A percentile compares a stretch with the other conserved stretches of the same genome.
Evolutionary conservation across 139 green algal species (phyloP).

Genomic region (Coccomyxa sp.): DNA sequence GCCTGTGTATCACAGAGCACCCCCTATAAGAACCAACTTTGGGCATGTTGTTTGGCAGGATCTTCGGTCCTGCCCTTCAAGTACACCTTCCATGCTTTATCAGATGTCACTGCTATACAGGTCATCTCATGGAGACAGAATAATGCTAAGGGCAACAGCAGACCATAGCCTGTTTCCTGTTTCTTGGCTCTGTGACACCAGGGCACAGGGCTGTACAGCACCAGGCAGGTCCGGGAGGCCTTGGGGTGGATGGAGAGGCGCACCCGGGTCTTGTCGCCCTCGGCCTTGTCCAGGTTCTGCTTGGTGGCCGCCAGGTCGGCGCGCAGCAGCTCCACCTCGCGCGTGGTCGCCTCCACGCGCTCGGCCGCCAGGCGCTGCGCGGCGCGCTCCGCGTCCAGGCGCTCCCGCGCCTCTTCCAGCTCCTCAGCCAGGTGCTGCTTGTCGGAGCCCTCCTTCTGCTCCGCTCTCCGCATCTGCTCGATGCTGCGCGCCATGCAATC

Average conservation of each 20-base stretch:
- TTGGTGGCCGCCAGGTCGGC: conserved; percentile 42
- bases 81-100: too few species aligned
- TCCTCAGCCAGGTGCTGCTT: conserved; percentile 26
- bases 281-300: conserved; percentile 27
- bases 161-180: too few species aligned
- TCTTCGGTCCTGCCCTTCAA: too few species aligned
- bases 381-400: conserved; percentile 8
- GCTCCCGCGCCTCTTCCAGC: conserved; percentile 20
- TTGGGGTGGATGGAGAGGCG: neutral
- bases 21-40: too few species aligned
- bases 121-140: too few species aligned
- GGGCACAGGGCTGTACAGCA: too few species aligned
- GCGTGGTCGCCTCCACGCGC: conserved; percentile 38
- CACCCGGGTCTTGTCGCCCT: conserved; percentile 26
- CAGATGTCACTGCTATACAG: too few species aligned
- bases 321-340: conserved; percentile 43
- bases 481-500: conserved; percentile 26
- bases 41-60: too few species aligned
- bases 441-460: conserved; percentile 32
- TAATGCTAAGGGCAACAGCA: too few species aligned
- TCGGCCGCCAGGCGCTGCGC: conserved; percentile 6
- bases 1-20: conserved; percentile 10
- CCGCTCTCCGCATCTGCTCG: conserved; percentile 40
- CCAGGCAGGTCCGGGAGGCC: neutral
- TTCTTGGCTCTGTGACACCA: too few species aligned